Evolutionary conservation across 2,329 filamentous ascomycete species (phyloP), one percentile per base, ranked within the genome.

Genomic region (Diaporthe destruens): DNA sequence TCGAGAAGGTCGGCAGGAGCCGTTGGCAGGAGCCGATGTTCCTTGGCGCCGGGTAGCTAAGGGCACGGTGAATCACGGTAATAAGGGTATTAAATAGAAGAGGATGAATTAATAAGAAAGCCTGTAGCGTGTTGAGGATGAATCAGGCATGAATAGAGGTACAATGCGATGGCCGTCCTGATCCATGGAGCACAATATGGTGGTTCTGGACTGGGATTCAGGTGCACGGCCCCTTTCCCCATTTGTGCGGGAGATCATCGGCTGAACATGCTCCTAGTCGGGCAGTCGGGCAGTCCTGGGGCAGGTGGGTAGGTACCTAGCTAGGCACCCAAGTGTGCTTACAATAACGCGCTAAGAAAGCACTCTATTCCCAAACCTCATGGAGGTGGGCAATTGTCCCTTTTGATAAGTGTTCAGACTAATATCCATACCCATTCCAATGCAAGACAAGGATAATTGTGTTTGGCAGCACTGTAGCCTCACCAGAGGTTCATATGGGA

Each of bases 231-330:
- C 61, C 32, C 44, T 23, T n/a, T 7, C 25, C 29, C 44, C 7
- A 23, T 29, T 39, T 29, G 29, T 29, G 14, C 29, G 29, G 61
- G 20, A 36, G 44, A 65, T 65, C 61, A 36, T 51, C 25, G 61
- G 61, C 61, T 65, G 44, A 65, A 65, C 61, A n/a, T 25, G 61
- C 44, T 9, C n/a, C n/a, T 25, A 12, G 39, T 42, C 39, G 18
- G 39, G 23, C 29, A 29, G 12, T 44, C n/a, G n/a, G n/a, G n/a
- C n/a, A n/a, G n/a, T n/a, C n/a, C n/a, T n/a, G n/a, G n/a, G n/a
- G n/a, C n/a, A n/a, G n/a, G n/a, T n/a, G n/a, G n/a, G n/a, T n/a
- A n/a, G n/a, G n/a, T n/a, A 14, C 39, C 20, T 56, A n/a, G n/a
- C n/a, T n/a, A 12, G 5, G 3, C 12, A 18, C 5, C 18, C 44